Base-by-base conservation (phyloP, 2,329 filamentous ascomycete genomes). In the Colletotrichum sojae region DNA sequence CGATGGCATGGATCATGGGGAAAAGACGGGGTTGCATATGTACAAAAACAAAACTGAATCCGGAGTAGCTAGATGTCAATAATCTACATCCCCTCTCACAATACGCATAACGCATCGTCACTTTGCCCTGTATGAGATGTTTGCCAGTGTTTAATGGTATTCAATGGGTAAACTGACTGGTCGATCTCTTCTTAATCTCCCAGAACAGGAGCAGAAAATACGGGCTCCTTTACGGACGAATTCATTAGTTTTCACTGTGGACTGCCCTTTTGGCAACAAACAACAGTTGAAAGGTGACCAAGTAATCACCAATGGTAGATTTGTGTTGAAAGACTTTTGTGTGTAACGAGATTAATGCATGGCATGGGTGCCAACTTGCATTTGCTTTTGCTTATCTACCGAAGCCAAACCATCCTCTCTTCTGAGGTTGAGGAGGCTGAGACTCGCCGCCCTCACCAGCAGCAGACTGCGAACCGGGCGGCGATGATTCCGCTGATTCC, bases 351-450 rank as follows among this genome's bases (percentile, higher is more conserved):
- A 18, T 20, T 13, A 49, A 22, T 18, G 18, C 16, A 27, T 22
- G 45, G 31, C 9, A 18, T 57, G 51, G 10, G 3, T 13, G 18
- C 46, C 27, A 48, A 4, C 16, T 45, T 8, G 18, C n/a, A 20
- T 27, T 59, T 60, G n/a, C 52, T 46, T 22, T 69, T 62, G 60
- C 63, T 72, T 76, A 88, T 76, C 88, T 81, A 52, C 87, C 87
- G 76, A 94, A 94, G 0, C 92, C 90, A 80, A 95, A 95, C 92
- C 92, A 95, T 20, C 92, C 91, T 75, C 85, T 91, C 83, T 91
- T 93, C 72, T 87, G 83, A 58, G 86, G 83, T 73, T 85, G 82
- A 73, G 85, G 79, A 73, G 85, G 79, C 13, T 78, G 73, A 5
- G 74, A 71, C 31, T 78, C 77, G 16, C 71, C 77, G 16, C 71